A percentile compares a stretch with the other conserved stretches of the same genome.
These are phyloP conservation scores for Rhizopogon roseolus DNA, from an alignment of 768 basidiomycete genomes.

Conservation along the genomic window DNA sequence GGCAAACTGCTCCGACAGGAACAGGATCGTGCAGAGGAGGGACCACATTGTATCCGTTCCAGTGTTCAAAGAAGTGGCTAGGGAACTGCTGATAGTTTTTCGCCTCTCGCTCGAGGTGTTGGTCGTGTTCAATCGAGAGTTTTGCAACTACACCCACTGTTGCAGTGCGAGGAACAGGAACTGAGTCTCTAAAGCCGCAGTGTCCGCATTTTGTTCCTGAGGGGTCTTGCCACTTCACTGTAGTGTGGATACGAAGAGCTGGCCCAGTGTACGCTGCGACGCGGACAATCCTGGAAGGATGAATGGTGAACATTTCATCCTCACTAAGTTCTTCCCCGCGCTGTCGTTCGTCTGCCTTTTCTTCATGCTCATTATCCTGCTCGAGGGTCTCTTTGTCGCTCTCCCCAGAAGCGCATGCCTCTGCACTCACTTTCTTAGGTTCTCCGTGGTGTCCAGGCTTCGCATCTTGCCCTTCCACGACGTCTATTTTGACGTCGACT, in stretches of 20 bases:
- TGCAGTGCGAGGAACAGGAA: constrained; percentile 22
- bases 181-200: neutral
- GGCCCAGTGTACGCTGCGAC: neutral
- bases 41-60: constrained; percentile 20
- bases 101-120: constrained; percentile 30
- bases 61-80: constrained; percentile 27
- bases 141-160: constrained; percentile 41
- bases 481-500: neutral
- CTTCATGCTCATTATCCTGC: neutral
- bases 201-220: constrained; percentile 6
- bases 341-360: neutral
- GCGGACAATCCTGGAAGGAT: neutral
- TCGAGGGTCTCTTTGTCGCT: neutral
- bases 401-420: neutral
- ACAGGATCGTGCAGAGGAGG: constrained; percentile 34
- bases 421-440: neutral
- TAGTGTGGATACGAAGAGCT: constrained; percentile 12
- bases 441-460: neutral
- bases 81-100: constrained; percentile 22
- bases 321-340: neutral
- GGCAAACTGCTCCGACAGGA: constrained; percentile 47
- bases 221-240: constrained; percentile 8
- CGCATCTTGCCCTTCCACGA: neutral
- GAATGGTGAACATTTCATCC: neutral
- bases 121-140: constrained; percentile 32